Base-by-base conservation (phyloP, 2,329 filamentous ascomycete species). In the Microcyclosporella mali region DNA sequence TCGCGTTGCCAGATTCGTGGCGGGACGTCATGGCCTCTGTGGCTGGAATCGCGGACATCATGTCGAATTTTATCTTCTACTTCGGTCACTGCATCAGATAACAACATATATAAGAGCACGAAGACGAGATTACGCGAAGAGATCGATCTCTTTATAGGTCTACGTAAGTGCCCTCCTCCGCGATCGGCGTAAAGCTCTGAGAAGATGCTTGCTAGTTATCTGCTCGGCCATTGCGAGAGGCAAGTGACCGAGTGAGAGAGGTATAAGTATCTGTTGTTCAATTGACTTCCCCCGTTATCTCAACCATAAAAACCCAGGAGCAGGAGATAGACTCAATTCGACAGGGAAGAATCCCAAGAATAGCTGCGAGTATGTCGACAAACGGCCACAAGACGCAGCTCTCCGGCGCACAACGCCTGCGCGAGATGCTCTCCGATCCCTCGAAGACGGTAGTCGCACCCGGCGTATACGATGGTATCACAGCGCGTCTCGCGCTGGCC, bases 391-490 rank as follows among this genome's bases (percentile, higher is more conserved):
- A 33, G 16, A 37, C 27, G 8, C 33, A 50, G 18, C 45, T 51
- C 16, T 50, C 58, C 17, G 55, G 53, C 44, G 51, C 52, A 15
- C 45, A 40, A 11, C 56, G 56, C 36, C 53, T 60, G 6, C 55
- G 58, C 19, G 40, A 59, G 42, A 55, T 61, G 49, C 55, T 61
- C 21, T 52, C 56, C 25, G 54, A 61, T 32, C 56, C 56, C n/a
- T 49, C 46, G 8, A 56, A 59, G 21, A 56, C 57, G 7, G 51
- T 84, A 30, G 70, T 82, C 2, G 79, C 75, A 39, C 81, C 80
- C 0, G 81, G 81, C 25, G 80, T 85, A 2, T 83, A 83, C 56
- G 81, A 85, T 67, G 81, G 81, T 10, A 72, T 83, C 41, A 79
- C 78, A 2, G 79, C 81, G 0, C 70, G 81, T 1, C 74, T 85